Conservation (phyloP, 306 rosid species). For the Sesbania bispinosa region DNA sequence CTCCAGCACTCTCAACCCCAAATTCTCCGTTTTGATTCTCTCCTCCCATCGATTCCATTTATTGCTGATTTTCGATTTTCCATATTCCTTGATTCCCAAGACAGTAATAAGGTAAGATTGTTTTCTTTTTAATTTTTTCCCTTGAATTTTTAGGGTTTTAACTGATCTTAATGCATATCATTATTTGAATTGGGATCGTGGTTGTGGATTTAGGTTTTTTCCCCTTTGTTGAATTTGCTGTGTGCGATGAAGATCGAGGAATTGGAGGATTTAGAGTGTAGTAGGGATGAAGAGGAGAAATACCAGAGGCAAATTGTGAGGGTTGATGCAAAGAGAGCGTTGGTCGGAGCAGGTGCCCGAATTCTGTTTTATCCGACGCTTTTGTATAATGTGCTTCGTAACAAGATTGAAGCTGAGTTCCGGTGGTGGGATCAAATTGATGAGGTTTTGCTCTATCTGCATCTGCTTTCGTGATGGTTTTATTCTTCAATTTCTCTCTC, state of each 20-base stretch:
- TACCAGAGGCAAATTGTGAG: conserved; percentile 57
- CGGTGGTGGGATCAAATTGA: conserved; percentile 99
- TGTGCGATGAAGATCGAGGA: conserved; percentile 83
- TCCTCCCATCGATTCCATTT: conserved; percentile 17
- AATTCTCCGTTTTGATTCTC: neutral
- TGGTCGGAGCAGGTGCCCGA: conserved; percentile 96
- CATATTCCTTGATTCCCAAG: conserved; percentile 18
- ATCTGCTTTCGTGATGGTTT: neutral
- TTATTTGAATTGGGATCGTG: conserved; percentile 1
- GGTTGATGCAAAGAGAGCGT: conserved; percentile 81
- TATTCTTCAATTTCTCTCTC: neutral
- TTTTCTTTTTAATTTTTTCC: neutral
- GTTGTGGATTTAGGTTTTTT: conserved; percentile 28
- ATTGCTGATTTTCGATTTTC: neutral
- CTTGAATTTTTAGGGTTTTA: neutral
- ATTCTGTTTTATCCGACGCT: conserved; percentile 94
- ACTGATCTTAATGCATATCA: neutral
- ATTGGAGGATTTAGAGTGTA: conserved; percentile 57
- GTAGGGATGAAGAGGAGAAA: conserved; percentile 32
- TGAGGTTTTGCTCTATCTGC: conserved; percentile 51
- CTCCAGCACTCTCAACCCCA: neutral
- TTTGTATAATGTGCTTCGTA: conserved; percentile 92
- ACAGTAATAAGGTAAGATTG: conserved; percentile 7
- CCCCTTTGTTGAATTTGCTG: neutral
- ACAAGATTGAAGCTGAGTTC: conserved; percentile 90